These are phyloP conservation scores for Ceratocystis destructans DNA, from an alignment of 2,329 filamentous ascomycete species.

Conservation along the genomic window DNA sequence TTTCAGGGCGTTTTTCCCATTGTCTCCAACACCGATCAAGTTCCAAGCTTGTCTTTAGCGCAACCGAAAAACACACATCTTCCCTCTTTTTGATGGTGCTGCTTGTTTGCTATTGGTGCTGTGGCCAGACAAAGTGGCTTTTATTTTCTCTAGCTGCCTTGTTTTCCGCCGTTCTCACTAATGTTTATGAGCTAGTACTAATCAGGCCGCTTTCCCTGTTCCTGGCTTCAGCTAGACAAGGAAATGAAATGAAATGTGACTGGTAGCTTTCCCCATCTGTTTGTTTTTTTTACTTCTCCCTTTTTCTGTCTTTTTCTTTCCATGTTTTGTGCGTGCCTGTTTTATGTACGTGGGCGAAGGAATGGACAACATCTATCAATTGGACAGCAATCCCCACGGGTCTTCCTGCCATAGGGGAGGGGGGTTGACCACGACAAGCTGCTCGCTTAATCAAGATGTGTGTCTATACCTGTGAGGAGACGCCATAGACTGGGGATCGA, in stretches of 20 bases:
- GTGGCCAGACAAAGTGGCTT: too few species aligned
- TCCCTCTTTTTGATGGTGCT: not conserved
- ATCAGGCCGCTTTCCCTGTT: not conserved
- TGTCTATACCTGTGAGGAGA: not conserved
- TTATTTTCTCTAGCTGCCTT: not conserved
- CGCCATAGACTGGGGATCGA: not conserved
- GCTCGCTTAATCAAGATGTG: not conserved
- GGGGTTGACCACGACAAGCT: not conserved
- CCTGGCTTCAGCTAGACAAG: slow-evolving; percentile 1
- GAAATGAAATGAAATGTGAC: slow-evolving; percentile 3
- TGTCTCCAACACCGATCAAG: not conserved
- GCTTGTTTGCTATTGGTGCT: not conserved
- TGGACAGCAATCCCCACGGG: not conserved
- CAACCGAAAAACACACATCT: not conserved
- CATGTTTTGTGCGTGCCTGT: not conserved
- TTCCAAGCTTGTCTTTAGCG: not conserved
- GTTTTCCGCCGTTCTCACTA: not conserved
- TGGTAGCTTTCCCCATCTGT: not conserved
- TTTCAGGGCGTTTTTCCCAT: not conserved
- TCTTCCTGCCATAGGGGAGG: not conserved
- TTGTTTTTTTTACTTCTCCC: not conserved
- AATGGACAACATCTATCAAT: not conserved
- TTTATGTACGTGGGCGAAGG: not conserved
- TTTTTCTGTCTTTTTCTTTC: not conserved
- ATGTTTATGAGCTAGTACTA: not conserved